phyloP scores from a whole-genome alignment of 805 yeast genomes.

The Tetrapisispora phaffii region DNA sequence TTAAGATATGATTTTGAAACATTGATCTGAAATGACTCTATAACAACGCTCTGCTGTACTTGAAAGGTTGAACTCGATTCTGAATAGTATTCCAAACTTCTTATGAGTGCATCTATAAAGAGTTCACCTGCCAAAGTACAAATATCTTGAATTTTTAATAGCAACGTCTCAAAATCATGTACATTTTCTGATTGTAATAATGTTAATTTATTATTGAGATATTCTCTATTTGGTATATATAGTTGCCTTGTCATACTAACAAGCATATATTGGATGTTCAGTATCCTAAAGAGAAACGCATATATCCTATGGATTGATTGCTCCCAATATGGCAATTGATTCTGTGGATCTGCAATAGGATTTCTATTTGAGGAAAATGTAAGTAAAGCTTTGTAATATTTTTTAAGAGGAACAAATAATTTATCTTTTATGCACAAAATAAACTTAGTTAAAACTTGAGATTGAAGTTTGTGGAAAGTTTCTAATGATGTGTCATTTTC shows the following conservation, averaged over 20 bases:
- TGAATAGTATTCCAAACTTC: slow-evolving; percentile 8
- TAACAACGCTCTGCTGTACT: slow-evolving; percentile 15
- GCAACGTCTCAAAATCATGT: slow-evolving; percentile 15
- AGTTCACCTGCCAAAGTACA: slow-evolving; percentile 6
- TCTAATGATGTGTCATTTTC: slow-evolving; percentile 18
- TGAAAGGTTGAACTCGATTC: slow-evolving; percentile 5
- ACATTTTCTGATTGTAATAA: slow-evolving; percentile 18
- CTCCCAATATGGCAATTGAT: slow-evolving; percentile 31
- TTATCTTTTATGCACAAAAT: slow-evolving; percentile 18
- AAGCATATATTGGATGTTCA: slow-evolving; percentile 12
- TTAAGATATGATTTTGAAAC: slow-evolving; percentile 8
- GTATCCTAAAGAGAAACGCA: slow-evolving; percentile 22
- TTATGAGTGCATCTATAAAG: slow-evolving; percentile 5
- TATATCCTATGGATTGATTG: slow-evolving; percentile 40
- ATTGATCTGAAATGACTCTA: slow-evolving; percentile 13
- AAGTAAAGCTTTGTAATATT: slow-evolving; percentile 21
- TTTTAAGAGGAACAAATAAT: slow-evolving; percentile 16
- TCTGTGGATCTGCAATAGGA: slow-evolving; percentile 14
- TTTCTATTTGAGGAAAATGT: slow-evolving; percentile 15
- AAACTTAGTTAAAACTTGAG: slow-evolving; percentile 24
- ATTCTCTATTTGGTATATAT: slow-evolving; percentile 18
- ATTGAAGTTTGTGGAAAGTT: slow-evolving; percentile 22
- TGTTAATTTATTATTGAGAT: slow-evolving; percentile 11
- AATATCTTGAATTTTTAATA: slow-evolving; percentile 12
- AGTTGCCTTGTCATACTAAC: slow-evolving; percentile 19